Conservation (phyloP, 108 stramenopile species). For the Skeletonema grethae region DNA sequence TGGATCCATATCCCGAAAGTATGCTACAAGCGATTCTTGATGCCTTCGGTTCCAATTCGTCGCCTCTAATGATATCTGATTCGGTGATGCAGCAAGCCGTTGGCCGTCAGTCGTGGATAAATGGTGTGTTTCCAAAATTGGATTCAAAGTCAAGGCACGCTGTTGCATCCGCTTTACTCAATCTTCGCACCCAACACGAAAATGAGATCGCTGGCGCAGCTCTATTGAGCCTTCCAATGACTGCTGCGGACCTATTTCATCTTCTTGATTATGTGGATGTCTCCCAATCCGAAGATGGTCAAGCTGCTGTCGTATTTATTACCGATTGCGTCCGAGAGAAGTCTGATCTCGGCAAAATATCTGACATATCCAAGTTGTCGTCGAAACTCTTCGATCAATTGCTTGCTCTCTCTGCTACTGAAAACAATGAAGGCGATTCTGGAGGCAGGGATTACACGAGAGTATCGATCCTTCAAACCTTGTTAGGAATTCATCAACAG, state of each 20-base stretch:
- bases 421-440: conserved; percentile 28
- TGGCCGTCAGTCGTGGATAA: conserved; percentile 66
- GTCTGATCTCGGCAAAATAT: conserved; percentile 29
- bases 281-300: conserved; percentile 27
- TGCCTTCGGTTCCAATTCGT: conserved; percentile 26
- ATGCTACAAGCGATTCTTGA: conserved; percentile 62
- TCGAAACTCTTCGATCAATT: conserved; percentile 48
- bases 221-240: conserved; percentile 65
- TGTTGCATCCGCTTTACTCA: conserved; percentile 47
- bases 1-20: conserved; percentile 71
- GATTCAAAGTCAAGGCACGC: conserved; percentile 27
- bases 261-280: conserved; percentile 40
- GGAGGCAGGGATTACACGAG: conserved; percentile 56
- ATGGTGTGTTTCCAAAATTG: conserved; percentile 64
- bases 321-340: conserved; percentile 62
- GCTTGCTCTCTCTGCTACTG: conserved; percentile 26
- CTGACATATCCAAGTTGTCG: conserved; percentile 41
- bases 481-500: conserved; percentile 28
- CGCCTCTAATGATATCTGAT: conserved; percentile 25
- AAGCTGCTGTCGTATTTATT: conserved; percentile 55
- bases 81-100: conserved; percentile 52
- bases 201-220: conserved; percentile 46
- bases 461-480: conserved; percentile 38
- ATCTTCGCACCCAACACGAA: conserved; percentile 28
- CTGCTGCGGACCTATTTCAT: conserved; percentile 50